Percentiles rank a stretch among this genome's conserved stretches.
These are phyloP conservation scores for Penicillium glabrum DNA, from an alignment of 2,329 filamentous ascomycete genomes.

Conservation along the genomic window DNA sequence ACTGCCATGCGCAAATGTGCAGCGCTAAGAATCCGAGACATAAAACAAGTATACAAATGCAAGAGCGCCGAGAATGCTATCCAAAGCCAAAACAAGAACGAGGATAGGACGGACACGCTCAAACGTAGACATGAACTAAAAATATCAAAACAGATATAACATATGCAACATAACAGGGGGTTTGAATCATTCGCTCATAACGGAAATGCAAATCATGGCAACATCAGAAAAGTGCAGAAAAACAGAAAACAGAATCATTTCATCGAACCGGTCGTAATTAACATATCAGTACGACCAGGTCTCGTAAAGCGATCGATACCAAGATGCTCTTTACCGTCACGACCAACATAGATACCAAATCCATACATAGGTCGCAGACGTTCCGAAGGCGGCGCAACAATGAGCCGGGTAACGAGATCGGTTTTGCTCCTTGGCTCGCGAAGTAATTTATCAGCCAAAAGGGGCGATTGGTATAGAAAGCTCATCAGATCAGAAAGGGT, in stretches of 20 bases:
- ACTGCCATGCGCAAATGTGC: not conserved
- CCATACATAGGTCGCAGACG: conserved; percentile 49
- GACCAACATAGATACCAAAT: conserved; percentile 58
- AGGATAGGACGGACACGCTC: not conserved
- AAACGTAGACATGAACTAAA: not conserved
- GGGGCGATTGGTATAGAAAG: conserved; percentile 71
- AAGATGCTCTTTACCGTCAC: conserved; percentile 60
- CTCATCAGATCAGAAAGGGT: conserved; percentile 75
- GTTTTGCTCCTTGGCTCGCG: conserved; percentile 64
- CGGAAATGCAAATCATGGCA: conserved; percentile 5
- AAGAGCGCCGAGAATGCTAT: conserved; percentile 6
- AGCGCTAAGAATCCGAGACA: not conserved
- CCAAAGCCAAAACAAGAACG: not conserved
- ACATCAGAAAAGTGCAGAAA: not conserved
- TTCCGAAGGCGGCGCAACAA: conserved; percentile 50
- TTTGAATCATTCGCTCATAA: conserved; percentile 1
- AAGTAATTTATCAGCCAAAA: conserved; percentile 73
- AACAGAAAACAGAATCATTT: conserved; percentile 13
- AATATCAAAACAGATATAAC: not conserved
- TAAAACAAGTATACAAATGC: not conserved
- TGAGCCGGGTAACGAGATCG: conserved; percentile 69
- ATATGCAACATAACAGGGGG: not conserved
- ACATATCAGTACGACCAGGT: conserved; percentile 44
- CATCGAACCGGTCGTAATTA: conserved; percentile 38
- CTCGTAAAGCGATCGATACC: conserved; percentile 58